Base-by-base conservation (phyloP, 108 stramenopile species). In the Aureococcus anophagefferens region DNA sequence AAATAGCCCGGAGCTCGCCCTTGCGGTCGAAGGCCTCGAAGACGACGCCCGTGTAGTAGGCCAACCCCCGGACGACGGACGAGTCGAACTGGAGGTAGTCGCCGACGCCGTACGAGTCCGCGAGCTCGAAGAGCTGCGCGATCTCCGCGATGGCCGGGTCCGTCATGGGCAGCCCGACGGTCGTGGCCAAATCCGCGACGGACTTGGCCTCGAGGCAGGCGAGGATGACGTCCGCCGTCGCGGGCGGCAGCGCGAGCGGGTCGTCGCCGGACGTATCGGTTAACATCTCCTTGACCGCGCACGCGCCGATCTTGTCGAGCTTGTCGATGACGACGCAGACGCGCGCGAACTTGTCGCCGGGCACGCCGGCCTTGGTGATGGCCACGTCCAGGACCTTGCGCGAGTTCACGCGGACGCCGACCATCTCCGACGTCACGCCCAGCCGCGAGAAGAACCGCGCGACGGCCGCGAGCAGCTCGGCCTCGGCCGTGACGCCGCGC, bases 11-110 rank as follows among this genome's bases (percentile, higher is more conserved):
- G 9, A 98, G 82, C 30, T 87, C 89, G 21, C 97, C 94, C 68
- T 83, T 86, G 46, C 94, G 83, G 79, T 98, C 97, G 79, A 98
- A 96, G 33, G 93, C 94, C 82, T 98, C 97, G 81, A 96, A 98
- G n/a, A 98, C 97, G n/a, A 93, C 84, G 32, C 95, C 95, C 0
- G 97, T 98, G 79, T 98, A 98, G 73, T 98, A 98, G 32, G 94
- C 93, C 32, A 98, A 74, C 17, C 97, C 97, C 34, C 97, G 87
- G 64, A 98, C 94, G 45, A 96, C 94, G 32, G 89, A 90, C 36
- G 92, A 92, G 80, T 96, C 95, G 67, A 98, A 92, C 32, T 91
- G 46, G 33, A 98, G 79, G 93, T 93, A 98, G 65, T 96, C 93
- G 11, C 74, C 76, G 70, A 95, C 89, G 36, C 91, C 94, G 69